Conservation (phyloP, 2,329 filamentous ascomycete species). For the Aspergillus sp. region DNA sequence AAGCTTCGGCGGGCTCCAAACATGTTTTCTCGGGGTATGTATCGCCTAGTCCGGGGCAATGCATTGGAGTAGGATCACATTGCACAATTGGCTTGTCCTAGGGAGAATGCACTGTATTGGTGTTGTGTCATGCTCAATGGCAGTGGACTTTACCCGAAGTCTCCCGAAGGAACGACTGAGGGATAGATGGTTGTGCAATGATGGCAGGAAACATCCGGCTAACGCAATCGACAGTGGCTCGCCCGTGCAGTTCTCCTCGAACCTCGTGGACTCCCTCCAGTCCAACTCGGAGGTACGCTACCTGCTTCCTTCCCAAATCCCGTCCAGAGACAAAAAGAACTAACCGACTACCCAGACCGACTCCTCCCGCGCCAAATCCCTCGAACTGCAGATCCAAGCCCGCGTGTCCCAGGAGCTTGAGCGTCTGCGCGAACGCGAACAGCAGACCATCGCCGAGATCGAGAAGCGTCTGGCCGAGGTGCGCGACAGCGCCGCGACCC, state of each 20-base stretch:
- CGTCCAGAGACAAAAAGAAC: neutral
- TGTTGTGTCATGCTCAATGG: neutral
- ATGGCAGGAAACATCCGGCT: neutral
- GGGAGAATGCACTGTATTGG: too few species aligned
- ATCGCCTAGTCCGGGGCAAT: neutral
- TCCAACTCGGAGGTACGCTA: conserved; percentile 78
- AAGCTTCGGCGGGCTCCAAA: conserved; percentile 50
- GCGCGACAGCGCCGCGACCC: conserved; percentile 30
- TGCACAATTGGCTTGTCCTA: too few species aligned
- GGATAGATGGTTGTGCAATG: neutral
- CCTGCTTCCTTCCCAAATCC: conserved; percentile 1
- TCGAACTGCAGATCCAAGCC: conserved; percentile 84
- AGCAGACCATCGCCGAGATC: conserved; percentile 66
- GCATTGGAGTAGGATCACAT: neutral
- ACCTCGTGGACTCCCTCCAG: conserved; percentile 79
- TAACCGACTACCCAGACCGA: conserved; percentile 60
- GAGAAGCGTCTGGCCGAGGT: conserved; percentile 58
- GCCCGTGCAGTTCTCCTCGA: conserved; percentile 72
- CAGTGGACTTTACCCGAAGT: neutral
- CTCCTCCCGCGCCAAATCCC: conserved; percentile 74
- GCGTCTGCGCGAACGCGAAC: conserved; percentile 70
- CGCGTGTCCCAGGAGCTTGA: conserved; percentile 84
- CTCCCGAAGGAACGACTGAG: neutral
- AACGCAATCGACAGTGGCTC: conserved; percentile 37
- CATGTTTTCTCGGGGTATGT: conserved; percentile 62